Percentiles rank a stretch among this genome's conserved stretches.
These are phyloP conservation scores for Hippophae tibetana DNA, from an alignment of 306 rosid genomes.

Conservation along the genomic window DNA sequence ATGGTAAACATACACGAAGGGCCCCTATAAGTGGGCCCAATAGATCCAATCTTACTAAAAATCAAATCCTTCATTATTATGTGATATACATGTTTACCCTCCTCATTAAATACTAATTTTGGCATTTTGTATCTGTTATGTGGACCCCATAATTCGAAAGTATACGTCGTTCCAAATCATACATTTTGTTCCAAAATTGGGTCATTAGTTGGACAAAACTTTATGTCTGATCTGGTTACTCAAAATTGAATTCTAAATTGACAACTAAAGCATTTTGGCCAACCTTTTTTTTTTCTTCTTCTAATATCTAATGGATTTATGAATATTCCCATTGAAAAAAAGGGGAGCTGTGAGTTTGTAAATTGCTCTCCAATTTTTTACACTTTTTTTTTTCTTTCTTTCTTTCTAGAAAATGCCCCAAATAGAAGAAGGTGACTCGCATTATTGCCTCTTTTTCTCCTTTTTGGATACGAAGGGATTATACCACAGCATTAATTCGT, in stretches of 20 bases:
- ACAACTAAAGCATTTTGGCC: neutral
- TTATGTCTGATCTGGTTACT: slow-evolving; percentile 17
- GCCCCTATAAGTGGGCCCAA: slow-evolving; percentile 32
- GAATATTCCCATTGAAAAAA: neutral
- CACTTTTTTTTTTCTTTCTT: too few relatives aligned
- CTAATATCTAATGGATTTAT: slow-evolving; percentile 1
- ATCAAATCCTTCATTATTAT: slow-evolving; percentile 37
- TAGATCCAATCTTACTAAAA: slow-evolving; percentile 24
- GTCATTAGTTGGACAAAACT: slow-evolving; percentile 19
- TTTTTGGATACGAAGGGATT: too few relatives aligned
- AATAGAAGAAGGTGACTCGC: too few relatives aligned
- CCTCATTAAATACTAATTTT: slow-evolving; percentile 39
- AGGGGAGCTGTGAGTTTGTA: too few relatives aligned
- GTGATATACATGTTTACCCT: slow-evolving; percentile 40
- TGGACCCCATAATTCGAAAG: slow-evolving; percentile 16
- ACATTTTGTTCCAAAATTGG: slow-evolving; percentile 26
- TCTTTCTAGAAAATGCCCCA: too few relatives aligned
- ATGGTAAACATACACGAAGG: slow-evolving; percentile 36
- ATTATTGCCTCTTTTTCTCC: too few relatives aligned
- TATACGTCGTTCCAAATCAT: slow-evolving; percentile 20
- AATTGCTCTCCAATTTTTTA: too few relatives aligned
- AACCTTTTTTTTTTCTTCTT: neutral
- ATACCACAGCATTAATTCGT: too few relatives aligned
- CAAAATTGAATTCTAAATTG: slow-evolving; percentile 7
- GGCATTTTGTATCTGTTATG: slow-evolving; percentile 29